Conservation (phyloP, 2,329 filamentous ascomycete genomes). For the Sporothrix inflata region DNA sequence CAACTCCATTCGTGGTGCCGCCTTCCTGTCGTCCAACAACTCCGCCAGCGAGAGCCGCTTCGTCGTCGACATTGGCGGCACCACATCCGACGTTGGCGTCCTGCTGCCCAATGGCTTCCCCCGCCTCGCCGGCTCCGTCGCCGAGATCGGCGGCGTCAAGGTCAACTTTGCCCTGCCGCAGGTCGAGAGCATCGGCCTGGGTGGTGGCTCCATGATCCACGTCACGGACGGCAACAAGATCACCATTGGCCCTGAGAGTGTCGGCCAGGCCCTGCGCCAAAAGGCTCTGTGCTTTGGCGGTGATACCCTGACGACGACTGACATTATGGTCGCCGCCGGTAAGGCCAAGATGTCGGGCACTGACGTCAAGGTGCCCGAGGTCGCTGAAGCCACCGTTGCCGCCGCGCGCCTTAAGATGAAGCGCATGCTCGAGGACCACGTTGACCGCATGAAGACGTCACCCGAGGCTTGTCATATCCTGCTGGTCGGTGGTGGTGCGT, state of each 20-base stretch:
- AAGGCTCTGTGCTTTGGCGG: constrained; percentile 62
- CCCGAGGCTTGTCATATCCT: constrained; percentile 61
- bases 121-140: constrained; percentile 64
- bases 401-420: constrained; percentile 48
- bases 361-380: constrained; percentile 33
- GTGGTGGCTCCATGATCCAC: constrained; percentile 60
- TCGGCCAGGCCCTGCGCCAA: constrained; percentile 50
- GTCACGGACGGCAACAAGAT: constrained; percentile 48
- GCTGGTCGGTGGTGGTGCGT: constrained; percentile 65
- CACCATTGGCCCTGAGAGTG: constrained; percentile 38
- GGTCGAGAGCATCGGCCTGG: constrained; percentile 62
- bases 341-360: constrained; percentile 37
- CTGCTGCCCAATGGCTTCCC: constrained; percentile 66
- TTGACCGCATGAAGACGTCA: constrained; percentile 66
- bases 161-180: constrained; percentile 64
- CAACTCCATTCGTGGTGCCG: constrained; percentile 52
- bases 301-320: constrained; percentile 60
- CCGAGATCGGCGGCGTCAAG: constrained; percentile 63
- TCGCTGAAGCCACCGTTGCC: constrained; percentile 40
- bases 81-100: constrained; percentile 66
- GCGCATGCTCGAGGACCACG: constrained; percentile 56
- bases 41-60: constrained; percentile 45
- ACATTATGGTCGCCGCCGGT: constrained; percentile 48
- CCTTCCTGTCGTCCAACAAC: constrained; percentile 45
- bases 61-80: constrained; percentile 69